phyloP scores from a whole-genome alignment of 805 yeast genomes.

The Candida suzukii region DNA sequence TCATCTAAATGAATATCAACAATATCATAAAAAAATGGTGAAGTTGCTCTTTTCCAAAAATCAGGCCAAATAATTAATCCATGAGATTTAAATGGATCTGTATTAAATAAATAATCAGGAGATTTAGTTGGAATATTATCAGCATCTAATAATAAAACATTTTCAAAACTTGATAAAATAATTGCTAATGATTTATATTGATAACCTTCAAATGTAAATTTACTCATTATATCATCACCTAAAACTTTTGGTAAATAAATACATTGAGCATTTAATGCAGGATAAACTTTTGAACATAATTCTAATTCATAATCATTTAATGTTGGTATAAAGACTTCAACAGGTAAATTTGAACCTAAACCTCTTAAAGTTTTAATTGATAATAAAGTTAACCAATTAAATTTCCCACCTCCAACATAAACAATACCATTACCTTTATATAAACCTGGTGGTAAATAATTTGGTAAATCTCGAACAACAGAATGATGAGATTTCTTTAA shows the following conservation, averaged over 20 bases:
- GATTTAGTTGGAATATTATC: constrained; percentile 63
- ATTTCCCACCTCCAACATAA: constrained; percentile 73
- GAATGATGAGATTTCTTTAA: constrained; percentile 40
- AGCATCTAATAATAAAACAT: constrained; percentile 62
- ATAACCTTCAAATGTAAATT: constrained; percentile 46
- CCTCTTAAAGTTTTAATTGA: constrained; percentile 57
- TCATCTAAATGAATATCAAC: constrained; percentile 38
- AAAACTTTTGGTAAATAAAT: constrained; percentile 50
- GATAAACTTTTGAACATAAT: constrained; percentile 55
- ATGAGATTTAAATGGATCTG: constrained; percentile 44
- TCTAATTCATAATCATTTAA: constrained; percentile 63
- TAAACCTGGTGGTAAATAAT: constrained; percentile 34
- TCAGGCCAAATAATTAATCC: constrained; percentile 44
- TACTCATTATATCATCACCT: constrained; percentile 40
- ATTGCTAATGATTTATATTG: constrained; percentile 64
- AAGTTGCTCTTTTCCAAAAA: constrained; percentile 50
- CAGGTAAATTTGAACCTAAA: constrained; percentile 60
- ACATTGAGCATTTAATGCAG: constrained; percentile 57
- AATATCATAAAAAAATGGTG: constrained; percentile 40
- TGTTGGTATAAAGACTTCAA: constrained; percentile 75
- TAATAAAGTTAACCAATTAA: constrained; percentile 60
- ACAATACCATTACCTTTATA: constrained; percentile 55
- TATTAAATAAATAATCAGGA: constrained; percentile 49
- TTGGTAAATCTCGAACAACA: constrained; percentile 41
- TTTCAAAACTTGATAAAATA: constrained; percentile 60